Evolutionary conservation across 805 yeast genomes (phyloP).

Genomic region (Lipomyces kockii): DNA sequence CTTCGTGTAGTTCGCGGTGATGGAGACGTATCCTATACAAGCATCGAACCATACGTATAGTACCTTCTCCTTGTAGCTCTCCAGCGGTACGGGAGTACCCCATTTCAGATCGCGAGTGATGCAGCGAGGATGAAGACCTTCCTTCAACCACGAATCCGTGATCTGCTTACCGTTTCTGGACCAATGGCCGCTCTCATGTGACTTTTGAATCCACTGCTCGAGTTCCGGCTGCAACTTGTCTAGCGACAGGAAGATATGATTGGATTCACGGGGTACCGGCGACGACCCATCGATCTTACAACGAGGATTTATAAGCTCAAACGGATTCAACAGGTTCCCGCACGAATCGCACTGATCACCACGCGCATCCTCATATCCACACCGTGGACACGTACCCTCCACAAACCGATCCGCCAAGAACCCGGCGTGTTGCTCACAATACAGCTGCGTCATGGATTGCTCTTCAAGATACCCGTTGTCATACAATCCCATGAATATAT

Average conservation of each 20-base stretch:
- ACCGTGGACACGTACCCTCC: constrained; percentile 96
- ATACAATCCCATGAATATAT: constrained; percentile 76
- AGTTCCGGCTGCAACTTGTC: constrained; percentile 82
- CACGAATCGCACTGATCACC: constrained; percentile 99
- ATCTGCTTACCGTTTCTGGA: constrained; percentile 87
- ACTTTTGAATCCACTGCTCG: constrained; percentile 69
- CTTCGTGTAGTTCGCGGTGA: constrained; percentile 87
- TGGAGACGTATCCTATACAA: constrained; percentile 92
- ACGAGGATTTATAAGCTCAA: constrained; percentile 91
- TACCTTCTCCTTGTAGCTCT: constrained; percentile 84
- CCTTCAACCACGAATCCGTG: constrained; percentile 91
- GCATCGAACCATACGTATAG: constrained; percentile 99
- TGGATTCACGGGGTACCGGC: constrained; percentile 80
- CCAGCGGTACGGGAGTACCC: constrained; percentile 98
- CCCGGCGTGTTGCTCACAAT: constrained; percentile 87
- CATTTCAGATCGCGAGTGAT: constrained; percentile 96
- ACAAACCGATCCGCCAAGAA: constrained; percentile 95
- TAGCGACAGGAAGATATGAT: constrained; percentile 81
- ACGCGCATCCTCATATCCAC: constrained; percentile 94
- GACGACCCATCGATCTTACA: constrained; percentile 88
- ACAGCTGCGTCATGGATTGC: constrained; percentile 84
- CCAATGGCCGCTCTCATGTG: constrained; percentile 82
- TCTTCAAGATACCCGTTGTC: constrained; percentile 84
- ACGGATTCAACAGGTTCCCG: constrained; percentile 86
- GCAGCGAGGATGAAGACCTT: constrained; percentile 91